These are phyloP conservation scores for Erigeron canadensis DNA, from an alignment of 129 eudicot genomes.

Conservation along the genomic window DNA sequence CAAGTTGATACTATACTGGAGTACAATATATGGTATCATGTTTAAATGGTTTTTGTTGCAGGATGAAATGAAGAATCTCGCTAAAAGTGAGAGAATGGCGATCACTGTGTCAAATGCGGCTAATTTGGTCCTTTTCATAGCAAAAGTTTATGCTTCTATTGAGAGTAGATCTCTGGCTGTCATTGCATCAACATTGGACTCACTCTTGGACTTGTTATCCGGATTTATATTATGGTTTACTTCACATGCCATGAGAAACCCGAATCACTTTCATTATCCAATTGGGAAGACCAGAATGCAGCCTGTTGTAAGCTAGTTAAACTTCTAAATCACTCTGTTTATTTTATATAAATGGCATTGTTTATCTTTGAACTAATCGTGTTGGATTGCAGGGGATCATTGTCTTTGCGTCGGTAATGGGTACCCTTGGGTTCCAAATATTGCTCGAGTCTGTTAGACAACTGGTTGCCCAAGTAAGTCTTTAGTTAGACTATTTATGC, in stretches of 20 bases:
- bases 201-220: slow-evolving; percentile 78
- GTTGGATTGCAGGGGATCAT: slow-evolving; percentile 67
- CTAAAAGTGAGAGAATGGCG: slow-evolving; percentile 76
- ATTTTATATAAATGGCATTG: neutral
- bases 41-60: slow-evolving; percentile 25
- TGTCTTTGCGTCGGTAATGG: slow-evolving; percentile 96
- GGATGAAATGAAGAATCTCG: slow-evolving; percentile 76
- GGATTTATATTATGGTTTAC: slow-evolving; percentile 96
- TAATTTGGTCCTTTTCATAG: slow-evolving; percentile 68
- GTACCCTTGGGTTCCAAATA: slow-evolving; percentile 86
- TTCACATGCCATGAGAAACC: slow-evolving; percentile 75
- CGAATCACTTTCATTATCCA: slow-evolving; percentile 87
- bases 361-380: slow-evolving; percentile 8
- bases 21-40: neutral
- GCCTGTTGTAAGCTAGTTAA: slow-evolving; percentile 66
- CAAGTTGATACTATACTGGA: neutral
- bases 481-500: neutral
- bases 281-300: slow-evolving; percentile 95
- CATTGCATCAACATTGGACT: slow-evolving; percentile 89
- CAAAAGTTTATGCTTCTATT: slow-evolving; percentile 80
- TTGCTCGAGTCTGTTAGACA: slow-evolving; percentile 73
- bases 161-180: slow-evolving; percentile 91
- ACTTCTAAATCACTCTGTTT: neutral
- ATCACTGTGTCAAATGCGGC: slow-evolving; percentile 61
- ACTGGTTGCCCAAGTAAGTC: slow-evolving; percentile 57